These are phyloP conservation scores for Novymonas esmeraldas DNA, from an alignment of 208 protist genomes.

Conservation along the genomic window DNA sequence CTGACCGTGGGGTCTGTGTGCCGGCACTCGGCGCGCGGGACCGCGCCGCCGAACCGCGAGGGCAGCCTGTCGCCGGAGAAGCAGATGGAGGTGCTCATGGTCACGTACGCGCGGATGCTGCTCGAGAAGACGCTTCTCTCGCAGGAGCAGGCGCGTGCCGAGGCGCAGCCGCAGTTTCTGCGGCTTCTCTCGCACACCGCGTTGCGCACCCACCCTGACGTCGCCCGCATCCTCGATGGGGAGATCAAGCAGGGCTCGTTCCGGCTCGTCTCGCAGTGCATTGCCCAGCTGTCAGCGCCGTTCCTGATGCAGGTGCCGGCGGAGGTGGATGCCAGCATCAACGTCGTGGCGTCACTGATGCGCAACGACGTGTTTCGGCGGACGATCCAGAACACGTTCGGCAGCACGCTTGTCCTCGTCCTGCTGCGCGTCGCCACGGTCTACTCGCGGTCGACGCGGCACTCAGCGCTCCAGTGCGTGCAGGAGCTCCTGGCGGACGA, in stretches of 20 bases:
- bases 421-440: conserved; percentile 73
- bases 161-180: conserved; percentile 44
- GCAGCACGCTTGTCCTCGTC: conserved; percentile 54
- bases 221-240: conserved; percentile 43
- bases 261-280: conserved; percentile 51
- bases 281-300: conserved; percentile 49
- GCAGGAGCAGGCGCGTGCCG: conserved; percentile 47
- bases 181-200: conserved; percentile 69
- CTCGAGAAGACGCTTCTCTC: conserved; percentile 65
- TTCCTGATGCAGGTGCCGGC: conserved; percentile 34
- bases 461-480: conserved; percentile 73
- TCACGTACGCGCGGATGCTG: conserved; percentile 77
- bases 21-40: conserved; percentile 28
- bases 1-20: conserved; percentile 35
- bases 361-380: conserved; percentile 37
- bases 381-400: conserved; percentile 52
- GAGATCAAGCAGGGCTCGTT: conserved; percentile 47
- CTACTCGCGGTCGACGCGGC: conserved; percentile 62
- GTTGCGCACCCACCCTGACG: conserved; percentile 39
- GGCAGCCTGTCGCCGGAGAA: conserved; percentile 38
- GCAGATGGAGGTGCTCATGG: conserved; percentile 77
- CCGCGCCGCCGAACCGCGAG: conserved; percentile 14
- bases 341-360: conserved; percentile 44
- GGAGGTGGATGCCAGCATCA: conserved; percentile 53
- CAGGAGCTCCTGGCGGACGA: conserved; percentile 68